These are phyloP conservation scores for Kodamaea leandrae DNA, from an alignment of 805 yeast species.

Conservation along the genomic window DNA sequence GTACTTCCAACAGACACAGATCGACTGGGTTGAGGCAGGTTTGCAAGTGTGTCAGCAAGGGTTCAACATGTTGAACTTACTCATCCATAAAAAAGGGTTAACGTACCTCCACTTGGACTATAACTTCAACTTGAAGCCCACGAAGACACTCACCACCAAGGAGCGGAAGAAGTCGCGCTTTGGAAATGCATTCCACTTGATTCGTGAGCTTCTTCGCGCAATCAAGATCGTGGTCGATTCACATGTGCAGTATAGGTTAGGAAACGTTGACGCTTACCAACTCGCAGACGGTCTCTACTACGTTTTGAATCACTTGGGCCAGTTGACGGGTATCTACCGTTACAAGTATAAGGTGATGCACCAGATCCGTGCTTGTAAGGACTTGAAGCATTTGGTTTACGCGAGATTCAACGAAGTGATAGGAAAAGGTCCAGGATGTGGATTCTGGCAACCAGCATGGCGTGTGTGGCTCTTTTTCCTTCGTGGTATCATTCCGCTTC, in stretches of 20 bases:
- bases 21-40: slow-evolving; percentile 99
- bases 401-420: slow-evolving; percentile 78
- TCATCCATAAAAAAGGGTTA: slow-evolving; percentile 87
- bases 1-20: slow-evolving; percentile 84
- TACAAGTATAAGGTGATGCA: slow-evolving; percentile 98
- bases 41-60: slow-evolving; percentile 92
- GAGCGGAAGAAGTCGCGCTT: slow-evolving; percentile 94
- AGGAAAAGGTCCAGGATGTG: slow-evolving; percentile 98
- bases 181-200: slow-evolving; percentile 93
- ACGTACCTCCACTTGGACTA: slow-evolving; percentile 93
- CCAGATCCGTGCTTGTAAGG: slow-evolving; percentile 94
- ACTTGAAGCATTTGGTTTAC: slow-evolving; percentile 88
- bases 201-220: slow-evolving; percentile 84
- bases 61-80: slow-evolving; percentile 82
- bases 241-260: slow-evolving; percentile 86
- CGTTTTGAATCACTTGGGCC: slow-evolving; percentile 89
- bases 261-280: slow-evolving; percentile 89
- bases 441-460: slow-evolving; percentile 99
- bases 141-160: slow-evolving; percentile 92
- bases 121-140: slow-evolving; percentile 93
- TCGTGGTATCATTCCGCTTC: slow-evolving; percentile 85
- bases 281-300: slow-evolving; percentile 93
- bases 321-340: slow-evolving; percentile 92
- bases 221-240: slow-evolving; percentile 86
- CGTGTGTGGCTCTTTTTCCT: slow-evolving; percentile 90